Evolutionary conservation across 73 alveolate genomes (phyloP), one percentile per base, ranked within the genome.

Genomic region (Loxodes magnus): DNA sequence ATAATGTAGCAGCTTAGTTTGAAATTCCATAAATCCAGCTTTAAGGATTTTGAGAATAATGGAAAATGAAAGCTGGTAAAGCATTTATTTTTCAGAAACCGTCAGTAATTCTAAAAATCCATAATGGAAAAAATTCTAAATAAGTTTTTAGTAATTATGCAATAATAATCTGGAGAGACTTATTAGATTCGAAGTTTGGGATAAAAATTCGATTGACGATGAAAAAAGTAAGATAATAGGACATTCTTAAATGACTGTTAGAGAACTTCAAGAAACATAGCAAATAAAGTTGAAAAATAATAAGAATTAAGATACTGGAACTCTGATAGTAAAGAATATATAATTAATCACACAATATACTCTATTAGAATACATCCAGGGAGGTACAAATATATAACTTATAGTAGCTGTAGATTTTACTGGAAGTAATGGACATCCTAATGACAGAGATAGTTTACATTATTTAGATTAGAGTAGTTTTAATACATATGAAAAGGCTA

Each of bases 391-490:
- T 43, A 70, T 91, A 27, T 68, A 62, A 53, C 41, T 91, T 21
- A 51, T 62, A 25, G 79, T 88, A n/a, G 97, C 96, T 2, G 85
- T 91, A 2, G 98, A 91, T 60, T 91, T 65, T 62, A 91, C 98
- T 37, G 85, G 76, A 36, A 79, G 96, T 6, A 91, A 91, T 75
- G 83, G 82, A 23, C 33, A 73, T 4, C 86, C 86, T 17, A 17
- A 43, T 16, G 59, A 51, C 27, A 72, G 71, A 5, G 38, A 25
- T 4, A 87, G 97, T 12, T 65, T 85, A 24, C 98, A 90, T 67
- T 87, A 51, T 54, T 29, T 78, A 6, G 51, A 70, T 9, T 52
- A 57, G 12, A 46, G 54, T 46, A 82, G 81, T 17, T 26, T 54
- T 53, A 90, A 83, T 66, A 77, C 76, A 46, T 90, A 90, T 74